Evolutionary conservation across 2,329 filamentous ascomycete species (phyloP), one percentile per base, ranked within the genome.

Genomic region (Camptophora hylomeconis): DNA sequence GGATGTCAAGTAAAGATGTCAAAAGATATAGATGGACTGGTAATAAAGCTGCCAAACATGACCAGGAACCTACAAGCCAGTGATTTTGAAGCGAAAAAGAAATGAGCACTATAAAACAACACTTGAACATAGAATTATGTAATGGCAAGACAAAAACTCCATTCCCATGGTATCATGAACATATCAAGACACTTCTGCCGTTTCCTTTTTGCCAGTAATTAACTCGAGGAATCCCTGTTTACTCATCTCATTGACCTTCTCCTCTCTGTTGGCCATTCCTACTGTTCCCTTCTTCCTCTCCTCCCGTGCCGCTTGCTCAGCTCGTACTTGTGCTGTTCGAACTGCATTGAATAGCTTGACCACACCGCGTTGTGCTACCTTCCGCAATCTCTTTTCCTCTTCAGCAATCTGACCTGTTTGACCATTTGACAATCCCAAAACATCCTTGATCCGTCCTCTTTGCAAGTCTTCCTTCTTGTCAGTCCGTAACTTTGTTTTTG

Each of bases 341-440:
- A 98, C 84, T 0, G 89, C 89, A 53, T 95, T 94, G 59, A 98
- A 98, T 34, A 98, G 64, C 63, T 87, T 92, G 14, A 95, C 78
- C 21, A 98, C 89, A 70, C 87, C 87, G 31, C 83, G 70, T 57
- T 94, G 83, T 24, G 86, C 86, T 26, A 81, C 83, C 62, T 92
- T 89, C 47, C 80, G 73, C 48, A 95, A 54, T 39, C 72, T 65
- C 58, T 75, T 78, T 63, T 95, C 87, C 45, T 75, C 69, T 48
- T 80, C 81, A 10, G 66, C 56, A 5, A 72, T 61, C 3, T 58
- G 56, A 5, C 66, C 69, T 4, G 57, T 58, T 39, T 66, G 61
- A 4, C 50, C 57, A 15, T 65, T 58, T 44, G 69, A 62, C 36
- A 78, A 56, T 7, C 75, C 71, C 33, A 95, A 60, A 2, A 95